These are phyloP conservation scores for Penicillium sp. DNA, from an alignment of 2,329 filamentous ascomycete species.

Conservation along the genomic window DNA sequence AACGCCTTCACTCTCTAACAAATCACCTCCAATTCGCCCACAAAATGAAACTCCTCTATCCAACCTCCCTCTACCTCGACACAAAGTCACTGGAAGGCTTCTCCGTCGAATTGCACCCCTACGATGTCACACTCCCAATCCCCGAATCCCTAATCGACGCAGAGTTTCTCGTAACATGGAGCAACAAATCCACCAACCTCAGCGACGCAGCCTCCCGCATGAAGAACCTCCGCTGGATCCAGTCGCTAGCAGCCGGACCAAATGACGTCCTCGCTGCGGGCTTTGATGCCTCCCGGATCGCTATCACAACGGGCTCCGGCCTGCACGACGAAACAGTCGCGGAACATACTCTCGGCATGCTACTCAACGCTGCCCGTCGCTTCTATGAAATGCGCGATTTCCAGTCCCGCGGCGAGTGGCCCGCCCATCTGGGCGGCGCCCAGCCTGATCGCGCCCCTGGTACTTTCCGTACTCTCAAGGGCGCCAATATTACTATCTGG, in stretches of 20 bases:
- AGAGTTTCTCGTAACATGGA: constrained; percentile 61
- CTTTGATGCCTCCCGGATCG: constrained; percentile 52
- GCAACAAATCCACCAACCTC: constrained; percentile 59
- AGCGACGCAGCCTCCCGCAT: constrained; percentile 55
- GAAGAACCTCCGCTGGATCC: constrained; percentile 62
- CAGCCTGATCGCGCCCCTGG: constrained; percentile 46
- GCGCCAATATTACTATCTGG: constrained; percentile 60
- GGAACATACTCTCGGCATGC: constrained; percentile 60
- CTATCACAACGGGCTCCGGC: constrained; percentile 61
- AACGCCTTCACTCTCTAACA: neutral
- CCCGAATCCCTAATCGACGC: constrained; percentile 59
- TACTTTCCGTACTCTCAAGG: constrained; percentile 59
- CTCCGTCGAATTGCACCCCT: constrained; percentile 56
- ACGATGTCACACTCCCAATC: constrained; percentile 57
- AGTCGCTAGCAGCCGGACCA: constrained; percentile 63
- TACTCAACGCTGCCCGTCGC: constrained; percentile 45
- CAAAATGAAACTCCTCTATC: constrained; percentile 62
- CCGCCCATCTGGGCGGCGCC: constrained; percentile 59
- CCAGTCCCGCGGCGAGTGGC: constrained; percentile 58
- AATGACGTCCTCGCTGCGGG: constrained; percentile 63
- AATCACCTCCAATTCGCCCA: neutral
- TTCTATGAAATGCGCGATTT: constrained; percentile 59
- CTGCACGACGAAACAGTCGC: constrained; percentile 64
- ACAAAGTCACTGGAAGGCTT: constrained; percentile 56
- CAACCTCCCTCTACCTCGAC: constrained; percentile 60